A percentile compares a stretch with the other conserved stretches of the same genome.
Conservation (phyloP, 1,284 basidiomycete genomes). For the Cutaneotrichosporon sp. region DNA sequence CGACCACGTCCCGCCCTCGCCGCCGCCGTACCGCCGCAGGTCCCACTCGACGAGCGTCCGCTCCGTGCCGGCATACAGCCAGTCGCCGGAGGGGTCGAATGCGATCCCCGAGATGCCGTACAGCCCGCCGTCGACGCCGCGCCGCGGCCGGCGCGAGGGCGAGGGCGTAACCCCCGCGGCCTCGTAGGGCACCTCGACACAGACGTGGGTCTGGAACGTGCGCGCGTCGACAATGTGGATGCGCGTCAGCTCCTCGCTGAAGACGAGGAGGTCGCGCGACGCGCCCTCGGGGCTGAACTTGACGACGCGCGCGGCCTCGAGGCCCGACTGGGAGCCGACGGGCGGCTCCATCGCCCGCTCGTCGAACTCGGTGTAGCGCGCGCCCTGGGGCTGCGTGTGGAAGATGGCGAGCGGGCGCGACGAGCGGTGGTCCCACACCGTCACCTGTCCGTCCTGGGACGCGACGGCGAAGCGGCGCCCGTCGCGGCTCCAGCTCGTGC, state of each 20-base stretch:
- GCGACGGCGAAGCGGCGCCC: constrained; percentile 54
- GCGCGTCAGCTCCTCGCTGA: constrained; percentile 47
- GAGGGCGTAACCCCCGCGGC: neutral
- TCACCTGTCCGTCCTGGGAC: constrained; percentile 53
- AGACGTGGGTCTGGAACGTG: constrained; percentile 50
- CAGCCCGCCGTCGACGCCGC: constrained; percentile 37
- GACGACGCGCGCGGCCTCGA: constrained; percentile 52
- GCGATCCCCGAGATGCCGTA: constrained; percentile 49
- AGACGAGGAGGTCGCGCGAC: constrained; percentile 50
- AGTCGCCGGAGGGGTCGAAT: constrained; percentile 52
- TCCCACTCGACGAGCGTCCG: constrained; percentile 54
- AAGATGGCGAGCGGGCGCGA: constrained; percentile 50
- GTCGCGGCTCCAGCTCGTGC: constrained; percentile 52
- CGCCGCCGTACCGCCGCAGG: constrained; percentile 41
- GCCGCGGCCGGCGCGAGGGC: constrained; percentile 13
- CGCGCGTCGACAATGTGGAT: constrained; percentile 54
- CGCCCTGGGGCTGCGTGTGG: constrained; percentile 31
- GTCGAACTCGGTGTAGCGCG: constrained; percentile 25
- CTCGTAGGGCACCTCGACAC: constrained; percentile 43
- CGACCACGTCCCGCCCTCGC: constrained; percentile 40
- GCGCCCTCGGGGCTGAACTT: constrained; percentile 53
- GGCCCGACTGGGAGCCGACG: constrained; percentile 36
- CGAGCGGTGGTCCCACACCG: constrained; percentile 54
- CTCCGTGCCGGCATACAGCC: constrained; percentile 52
- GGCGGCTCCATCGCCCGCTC: constrained; percentile 6